Base-by-base conservation (phyloP, 2,329 filamentous ascomycete species). In the Beauveria bassiana region DNA sequence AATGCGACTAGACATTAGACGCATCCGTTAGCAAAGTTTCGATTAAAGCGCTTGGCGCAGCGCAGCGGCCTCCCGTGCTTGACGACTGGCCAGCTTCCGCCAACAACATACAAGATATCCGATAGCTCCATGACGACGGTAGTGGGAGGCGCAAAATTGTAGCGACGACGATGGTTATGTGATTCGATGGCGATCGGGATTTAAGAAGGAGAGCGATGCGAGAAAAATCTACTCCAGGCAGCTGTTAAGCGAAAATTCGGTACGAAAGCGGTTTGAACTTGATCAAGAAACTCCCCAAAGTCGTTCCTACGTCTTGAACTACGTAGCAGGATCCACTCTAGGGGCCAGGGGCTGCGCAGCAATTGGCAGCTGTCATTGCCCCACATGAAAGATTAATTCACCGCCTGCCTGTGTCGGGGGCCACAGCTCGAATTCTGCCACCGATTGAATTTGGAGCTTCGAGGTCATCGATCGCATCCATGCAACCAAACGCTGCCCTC, bases 91-190 rank as follows among this genome's bases (percentile, higher is more conserved):
- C 40, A 47, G 28, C 42, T 18, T 8, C 9, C 20, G 20, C 26
- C 31, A 43, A 49, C 24, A 61, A 56, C 88, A 77, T 81, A 93
- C 90, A 93, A 93, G 73, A 86, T 86, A 77, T 93, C 90, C 65
- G 89, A 91, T 79, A 91, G 89, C 75, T 95, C 90, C 90, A 95
- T 93, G 66, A 72, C 79, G 74, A 64, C 53, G 47, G 63, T 57
- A 51, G 42, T 42, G 31, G 42, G 14, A n/a, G 24, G 59, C 59
- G 49, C 49, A 47, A 47, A 46, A 18, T 51, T 38, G 28, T 46
- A 38, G 46, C 34, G 38, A 38, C 7, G 40, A 50, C 20, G n/a
- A 24, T 59, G 31, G 9, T 38, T 26, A 16, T 5, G 14, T 12
- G n/a, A 34, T 24, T 3, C 58, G 16, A 59, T 59, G 34, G 40